Conservation (phyloP, 495 filamentous ascomycete genomes). For the Staphylotrichum longicolle region DNA sequence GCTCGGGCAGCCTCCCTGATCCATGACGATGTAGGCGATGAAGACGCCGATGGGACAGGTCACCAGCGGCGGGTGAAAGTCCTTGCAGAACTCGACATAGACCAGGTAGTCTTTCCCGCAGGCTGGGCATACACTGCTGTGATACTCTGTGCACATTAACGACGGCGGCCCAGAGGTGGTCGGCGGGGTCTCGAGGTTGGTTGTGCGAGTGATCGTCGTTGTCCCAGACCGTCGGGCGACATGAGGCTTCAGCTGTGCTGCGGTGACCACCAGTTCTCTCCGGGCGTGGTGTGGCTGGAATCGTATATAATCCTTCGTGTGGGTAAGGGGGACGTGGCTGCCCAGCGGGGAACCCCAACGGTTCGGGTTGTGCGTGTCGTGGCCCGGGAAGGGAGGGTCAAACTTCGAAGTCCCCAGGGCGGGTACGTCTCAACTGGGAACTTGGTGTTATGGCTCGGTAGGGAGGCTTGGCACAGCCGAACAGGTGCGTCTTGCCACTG, state of each 20-base stretch:
- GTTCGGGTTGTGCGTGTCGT: not conserved
- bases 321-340: slow-evolving; percentile 1
- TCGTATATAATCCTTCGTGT: not conserved
- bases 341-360: not conserved
- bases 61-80: slow-evolving; percentile 45
- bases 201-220: slow-evolving; percentile 7
- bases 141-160: slow-evolving; percentile 54
- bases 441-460: not conserved
- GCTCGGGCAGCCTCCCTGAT: slow-evolving; percentile 49
- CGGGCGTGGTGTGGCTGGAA: slow-evolving; percentile 19
- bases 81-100: slow-evolving; percentile 49
- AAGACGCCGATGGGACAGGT: slow-evolving; percentile 41
- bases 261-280: not conserved
- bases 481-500: slow-evolving; percentile 5
- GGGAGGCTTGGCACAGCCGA: slow-evolving; percentile 15
- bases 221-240: slow-evolving; percentile 14
- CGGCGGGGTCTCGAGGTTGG: slow-evolving; percentile 3
- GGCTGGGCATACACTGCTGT: slow-evolving; percentile 48
- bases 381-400: not conserved
- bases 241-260: slow-evolving; percentile 19
- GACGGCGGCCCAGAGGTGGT: slow-evolving; percentile 19
- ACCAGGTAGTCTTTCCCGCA: slow-evolving; percentile 52
- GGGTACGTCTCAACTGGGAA: not conserved
- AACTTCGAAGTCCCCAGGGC: not conserved
- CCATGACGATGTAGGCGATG: slow-evolving; percentile 40